These are phyloP conservation scores for Pythium rhizo-oryzae DNA, from an alignment of 352 stramenopile species.

Conservation along the genomic window DNA sequence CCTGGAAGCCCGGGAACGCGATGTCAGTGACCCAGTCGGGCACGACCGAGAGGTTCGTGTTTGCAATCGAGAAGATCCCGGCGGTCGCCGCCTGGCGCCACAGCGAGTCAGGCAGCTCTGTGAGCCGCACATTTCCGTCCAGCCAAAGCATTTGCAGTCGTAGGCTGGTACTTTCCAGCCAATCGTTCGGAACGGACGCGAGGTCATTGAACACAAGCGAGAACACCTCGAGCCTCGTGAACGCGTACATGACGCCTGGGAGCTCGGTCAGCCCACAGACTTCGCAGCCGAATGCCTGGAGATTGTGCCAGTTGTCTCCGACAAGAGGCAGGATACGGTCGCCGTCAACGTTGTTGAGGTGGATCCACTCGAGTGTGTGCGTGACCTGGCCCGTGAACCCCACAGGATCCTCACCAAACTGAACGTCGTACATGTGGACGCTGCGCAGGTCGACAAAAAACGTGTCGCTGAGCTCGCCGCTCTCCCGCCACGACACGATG, in stretches of 20 bases:
- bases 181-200: background rate
- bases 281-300: background rate
- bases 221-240: background rate
- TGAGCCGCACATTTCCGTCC: background rate
- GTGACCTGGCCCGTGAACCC: background rate
- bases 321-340: background rate
- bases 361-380: background rate
- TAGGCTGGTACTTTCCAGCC: background rate
- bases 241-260: background rate
- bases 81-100: slow-evolving; percentile 2
- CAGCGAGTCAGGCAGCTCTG: background rate
- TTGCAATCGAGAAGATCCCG: background rate
- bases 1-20: background rate
- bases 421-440: background rate
- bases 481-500: background rate
- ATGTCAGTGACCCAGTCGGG: slow-evolving; percentile 2
- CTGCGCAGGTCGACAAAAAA: background rate
- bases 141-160: background rate
- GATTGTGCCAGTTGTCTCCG: background rate
- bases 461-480: background rate
- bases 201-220: background rate
- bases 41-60: slow-evolving; percentile 10
- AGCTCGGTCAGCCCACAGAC: background rate
- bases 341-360: background rate
- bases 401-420: background rate